Percentiles rank a stretch among this genome's conserved stretches.
phyloP scores from a whole-genome alignment of 164 flowering plant genomes.

The Brasenia schreberi region DNA sequence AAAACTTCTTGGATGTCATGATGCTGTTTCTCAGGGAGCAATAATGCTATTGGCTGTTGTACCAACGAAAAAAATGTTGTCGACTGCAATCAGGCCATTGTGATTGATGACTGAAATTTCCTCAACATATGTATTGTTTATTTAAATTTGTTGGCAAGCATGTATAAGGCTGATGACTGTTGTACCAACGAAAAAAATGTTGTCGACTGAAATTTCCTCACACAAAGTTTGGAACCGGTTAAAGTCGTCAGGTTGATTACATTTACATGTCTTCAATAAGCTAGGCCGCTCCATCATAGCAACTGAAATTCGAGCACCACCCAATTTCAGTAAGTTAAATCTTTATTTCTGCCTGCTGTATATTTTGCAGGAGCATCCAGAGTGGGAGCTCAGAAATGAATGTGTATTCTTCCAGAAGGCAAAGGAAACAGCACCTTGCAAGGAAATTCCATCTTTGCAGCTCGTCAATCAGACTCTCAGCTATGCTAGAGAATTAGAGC shows the following conservation, averaged over 20 bases:
- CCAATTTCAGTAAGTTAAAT: not conserved
- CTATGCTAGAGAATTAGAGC: slow-evolving; percentile 94
- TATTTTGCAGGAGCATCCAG: slow-evolving; percentile 61
- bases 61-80: too few species aligned
- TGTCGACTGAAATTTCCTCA: too few species aligned
- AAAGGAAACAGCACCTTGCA: slow-evolving; percentile 70
- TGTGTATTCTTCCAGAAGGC: slow-evolving; percentile 66
- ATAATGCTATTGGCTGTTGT: too few species aligned
- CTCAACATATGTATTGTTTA: too few species aligned
- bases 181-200: too few species aligned
- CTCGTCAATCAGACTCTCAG: slow-evolving; percentile 92
- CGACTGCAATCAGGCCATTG: too few species aligned
- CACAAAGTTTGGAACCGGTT: not conserved
- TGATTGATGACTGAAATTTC: too few species aligned
- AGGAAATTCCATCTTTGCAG: slow-evolving; percentile 89
- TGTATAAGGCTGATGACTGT: too few species aligned
- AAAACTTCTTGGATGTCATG: too few species aligned
- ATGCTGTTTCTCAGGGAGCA: too few species aligned
- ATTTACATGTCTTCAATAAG: not conserved
- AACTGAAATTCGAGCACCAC: not conserved
- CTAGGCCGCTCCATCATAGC: not conserved
- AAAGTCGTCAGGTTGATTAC: not conserved
- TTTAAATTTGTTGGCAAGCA: too few species aligned
- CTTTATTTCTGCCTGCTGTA: not conserved
- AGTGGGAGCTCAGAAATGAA: slow-evolving; percentile 81